phyloP scores from a whole-genome alignment of 2,329 filamentous ascomycete genomes.

The Penicillium freii region DNA sequence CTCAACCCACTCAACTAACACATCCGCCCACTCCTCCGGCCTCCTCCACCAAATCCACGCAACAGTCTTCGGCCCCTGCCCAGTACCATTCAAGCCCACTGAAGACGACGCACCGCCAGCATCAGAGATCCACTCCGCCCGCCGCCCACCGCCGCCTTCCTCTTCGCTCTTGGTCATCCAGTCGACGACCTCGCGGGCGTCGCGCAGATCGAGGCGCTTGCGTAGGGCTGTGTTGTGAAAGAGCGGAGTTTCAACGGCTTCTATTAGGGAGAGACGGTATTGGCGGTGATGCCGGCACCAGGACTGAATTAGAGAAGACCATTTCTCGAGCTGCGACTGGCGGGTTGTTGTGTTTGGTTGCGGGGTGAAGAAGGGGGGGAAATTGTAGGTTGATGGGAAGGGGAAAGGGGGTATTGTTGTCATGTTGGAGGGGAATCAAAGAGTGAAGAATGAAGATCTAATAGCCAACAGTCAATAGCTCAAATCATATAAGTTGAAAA shows the following conservation, averaged over 20 bases:
- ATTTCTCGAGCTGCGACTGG: constrained; percentile 65
- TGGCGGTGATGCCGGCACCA: constrained; percentile 78
- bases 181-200: constrained; percentile 54
- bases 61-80: constrained; percentile 49
- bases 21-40: constrained; percentile 84
- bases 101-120: neutral
- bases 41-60: constrained; percentile 81
- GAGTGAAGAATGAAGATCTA: neutral
- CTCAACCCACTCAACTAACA: constrained; percentile 76
- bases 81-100: neutral
- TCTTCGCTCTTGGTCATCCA: constrained; percentile 54
- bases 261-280: constrained; percentile 69
- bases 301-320: constrained; percentile 78
- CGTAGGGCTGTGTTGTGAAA: constrained; percentile 52
- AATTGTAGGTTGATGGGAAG: constrained; percentile 46
- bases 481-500: neutral
- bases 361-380: constrained; percentile 55
- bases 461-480: neutral
- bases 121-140: constrained; percentile 59
- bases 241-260: constrained; percentile 58
- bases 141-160: constrained; percentile 47
- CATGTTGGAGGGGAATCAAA: neutral
- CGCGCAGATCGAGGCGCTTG: constrained; percentile 50
- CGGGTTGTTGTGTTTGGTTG: constrained; percentile 48
- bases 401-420: constrained; percentile 31